These are phyloP conservation scores for Strobilomyces dryophilus DNA, from an alignment of 768 basidiomycete genomes.

Conservation along the genomic window DNA sequence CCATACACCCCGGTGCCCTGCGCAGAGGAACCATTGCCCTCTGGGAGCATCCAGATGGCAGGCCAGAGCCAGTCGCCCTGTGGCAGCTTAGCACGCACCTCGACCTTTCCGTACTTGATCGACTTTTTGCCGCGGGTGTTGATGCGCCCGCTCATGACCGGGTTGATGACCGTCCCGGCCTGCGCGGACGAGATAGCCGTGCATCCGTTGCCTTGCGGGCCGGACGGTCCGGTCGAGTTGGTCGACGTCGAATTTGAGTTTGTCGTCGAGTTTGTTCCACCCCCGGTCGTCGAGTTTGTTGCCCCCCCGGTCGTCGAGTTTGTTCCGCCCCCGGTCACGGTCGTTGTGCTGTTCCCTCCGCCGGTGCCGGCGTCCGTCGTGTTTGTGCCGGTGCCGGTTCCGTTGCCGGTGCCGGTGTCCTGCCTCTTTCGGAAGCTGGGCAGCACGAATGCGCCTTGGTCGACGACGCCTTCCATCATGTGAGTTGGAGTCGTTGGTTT, in stretches of 20 bases:
- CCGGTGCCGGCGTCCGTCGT: not conserved
- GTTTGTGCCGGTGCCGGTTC: not conserved
- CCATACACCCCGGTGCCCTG: slow-evolving; percentile 25
- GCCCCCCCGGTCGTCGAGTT: too few species aligned
- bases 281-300: not conserved
- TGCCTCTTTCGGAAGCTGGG: slow-evolving; percentile 24
- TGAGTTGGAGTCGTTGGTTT: not conserved
- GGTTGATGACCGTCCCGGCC: slow-evolving; percentile 41
- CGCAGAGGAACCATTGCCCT: slow-evolving; percentile 16
- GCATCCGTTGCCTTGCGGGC: slow-evolving; percentile 30
- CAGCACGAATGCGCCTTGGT: slow-evolving; percentile 25
- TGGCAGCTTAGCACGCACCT: slow-evolving; percentile 60
- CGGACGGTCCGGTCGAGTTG: slow-evolving; percentile 17
- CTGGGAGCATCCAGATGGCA: slow-evolving; percentile 32
- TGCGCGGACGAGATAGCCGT: slow-evolving; percentile 39
- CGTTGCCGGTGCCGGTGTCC: slow-evolving; percentile 2
- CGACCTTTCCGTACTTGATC: slow-evolving; percentile 55
- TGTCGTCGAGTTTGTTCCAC: slow-evolving; percentile 20
- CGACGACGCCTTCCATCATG: slow-evolving; percentile 2
- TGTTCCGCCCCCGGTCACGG: not conserved
- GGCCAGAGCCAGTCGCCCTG: slow-evolving; percentile 42
- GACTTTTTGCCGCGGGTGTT: slow-evolving; percentile 44
- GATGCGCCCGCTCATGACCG: slow-evolving; percentile 51
- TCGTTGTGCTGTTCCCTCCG: slow-evolving; percentile 4
- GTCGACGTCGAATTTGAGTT: not conserved